Evolutionary conservation across 1,139 yeast genomes (phyloP).

Genomic region (Saccharomycopsis hybrid): DNA sequence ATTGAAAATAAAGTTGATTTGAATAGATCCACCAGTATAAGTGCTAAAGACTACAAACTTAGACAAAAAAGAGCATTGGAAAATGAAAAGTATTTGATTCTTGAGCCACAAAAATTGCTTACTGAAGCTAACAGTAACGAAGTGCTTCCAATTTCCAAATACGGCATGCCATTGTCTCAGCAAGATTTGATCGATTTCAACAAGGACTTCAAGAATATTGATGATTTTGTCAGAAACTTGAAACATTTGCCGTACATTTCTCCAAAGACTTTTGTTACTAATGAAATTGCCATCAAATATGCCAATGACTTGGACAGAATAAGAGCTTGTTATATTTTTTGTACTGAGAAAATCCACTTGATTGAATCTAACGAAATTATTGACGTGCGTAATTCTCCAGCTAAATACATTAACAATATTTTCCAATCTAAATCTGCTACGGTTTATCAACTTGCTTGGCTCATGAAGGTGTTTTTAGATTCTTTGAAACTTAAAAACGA

Average conservation of each 20-base stretch:
- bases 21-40: conserved; percentile 69
- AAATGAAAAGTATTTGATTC: conserved; percentile 54
- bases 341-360: conserved; percentile 45
- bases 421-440: conserved; percentile 39
- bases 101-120: conserved; percentile 64
- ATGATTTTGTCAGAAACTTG: conserved; percentile 24
- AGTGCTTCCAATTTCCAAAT: conserved; percentile 17
- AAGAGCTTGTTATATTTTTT: conserved; percentile 57
- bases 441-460: conserved; percentile 68
- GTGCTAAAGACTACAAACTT: conserved; percentile 60
- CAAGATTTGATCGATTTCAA: conserved; percentile 6
- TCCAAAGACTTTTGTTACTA: conserved; percentile 42
- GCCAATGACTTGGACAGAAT: conserved; percentile 44
- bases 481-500: conserved; percentile 69
- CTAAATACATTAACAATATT: conserved; percentile 16
- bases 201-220: conserved; percentile 16
- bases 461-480: conserved; percentile 68
- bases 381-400: conserved; percentile 18
- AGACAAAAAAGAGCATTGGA: conserved; percentile 67
- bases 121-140: conserved; percentile 37
- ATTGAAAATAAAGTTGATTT: conserved; percentile 51
- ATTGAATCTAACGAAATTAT: conserved; percentile 29
- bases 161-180: conserved; percentile 7
- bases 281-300: conserved; percentile 38
- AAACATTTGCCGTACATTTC: conserved; percentile 29